Conservation (phyloP, 495 filamentous ascomycete genomes). For the Glonium stellatum region DNA sequence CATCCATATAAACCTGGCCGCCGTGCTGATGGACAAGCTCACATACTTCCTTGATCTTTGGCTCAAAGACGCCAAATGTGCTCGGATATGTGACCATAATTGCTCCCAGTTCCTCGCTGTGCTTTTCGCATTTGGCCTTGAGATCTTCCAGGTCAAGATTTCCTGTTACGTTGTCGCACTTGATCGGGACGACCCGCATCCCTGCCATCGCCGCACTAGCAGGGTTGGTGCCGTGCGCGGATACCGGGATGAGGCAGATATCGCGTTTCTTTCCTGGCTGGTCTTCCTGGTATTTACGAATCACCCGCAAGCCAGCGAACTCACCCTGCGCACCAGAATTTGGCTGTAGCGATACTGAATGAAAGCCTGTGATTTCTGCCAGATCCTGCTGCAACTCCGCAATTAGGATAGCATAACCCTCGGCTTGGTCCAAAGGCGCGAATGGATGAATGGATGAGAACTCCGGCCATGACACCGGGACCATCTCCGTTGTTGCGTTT, state of each 20-base stretch:
- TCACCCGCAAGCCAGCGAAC: constrained; percentile 87
- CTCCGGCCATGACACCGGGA: constrained; percentile 76
- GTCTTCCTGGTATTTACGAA: constrained; percentile 76
- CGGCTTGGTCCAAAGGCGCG: constrained; percentile 53
- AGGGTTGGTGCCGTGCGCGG: constrained; percentile 95
- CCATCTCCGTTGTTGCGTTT: constrained; percentile 92
- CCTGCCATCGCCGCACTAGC: constrained; percentile 96
- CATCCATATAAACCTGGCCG: constrained; percentile 98
- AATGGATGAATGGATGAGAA: constrained; percentile 87
- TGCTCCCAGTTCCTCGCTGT: constrained; percentile 78
- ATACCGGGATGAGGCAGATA: constrained; percentile 93
- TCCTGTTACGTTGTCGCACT: constrained; percentile 80
- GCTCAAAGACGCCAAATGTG: constrained; percentile 95
- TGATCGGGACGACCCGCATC: constrained; percentile 91
- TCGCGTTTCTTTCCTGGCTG: constrained; percentile 63
- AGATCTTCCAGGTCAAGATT: constrained; percentile 87
- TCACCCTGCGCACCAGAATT: constrained; percentile 98
- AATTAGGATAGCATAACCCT: constrained; percentile 66
- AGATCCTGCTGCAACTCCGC: constrained; percentile 69
- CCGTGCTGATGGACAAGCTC: constrained; percentile 80
- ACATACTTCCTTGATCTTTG: constrained; percentile 79
- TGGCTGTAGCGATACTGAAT: constrained; percentile 83
- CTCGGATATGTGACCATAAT: constrained; percentile 99
- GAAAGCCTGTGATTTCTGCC: constrained; percentile 82
- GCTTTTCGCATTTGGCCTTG: constrained; percentile 77